Base-by-base conservation (phyloP, 176 grass and related monocot genomes). In the Carex kokanica region DNA sequence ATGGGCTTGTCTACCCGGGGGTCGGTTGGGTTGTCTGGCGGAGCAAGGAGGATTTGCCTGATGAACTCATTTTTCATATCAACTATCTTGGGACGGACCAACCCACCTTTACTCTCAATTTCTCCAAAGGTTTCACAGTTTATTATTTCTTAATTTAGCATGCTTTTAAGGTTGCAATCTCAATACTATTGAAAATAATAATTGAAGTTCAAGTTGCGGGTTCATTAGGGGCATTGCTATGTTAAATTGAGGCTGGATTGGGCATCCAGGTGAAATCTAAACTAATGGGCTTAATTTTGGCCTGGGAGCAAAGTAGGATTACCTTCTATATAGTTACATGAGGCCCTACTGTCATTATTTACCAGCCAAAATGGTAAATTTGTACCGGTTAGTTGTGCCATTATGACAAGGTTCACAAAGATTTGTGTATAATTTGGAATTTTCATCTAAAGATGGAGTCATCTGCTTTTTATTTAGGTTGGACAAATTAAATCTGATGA, bases 61-160 rank as follows among this genome's bases (percentile, higher is more conserved):
- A 96, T 17, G 90, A 96, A 31, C 93, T 96, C 62, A 90, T 96
- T 15, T 96, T 96, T 80, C 93, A 96, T 72, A 92, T 96, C 18
- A 96, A 96, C 56, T 95, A 95, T 85, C 88, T 95, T 14, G 93
- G 93, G 66, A 77, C 88, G 8, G 90, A 95, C 49, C 93, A 95
- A 67, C 93, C 93, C 31, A 95, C 90, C 0, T 95, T 95, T 78
- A 95, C 93, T 8, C 88, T 95, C 74, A 96, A 96, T 83, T 96
- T 96, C 85, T 96, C 93, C 53, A 96, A 96, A 79, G 93, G 93
- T 92, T 45, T 53, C 13, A 60, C 72, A 54, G 6, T 77, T 77
- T 8, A 54, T 8, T 77, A 53, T 53, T 52, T 75, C 21, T 75
- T 55, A 23, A 29, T 77, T 54, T 77, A 29, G 23, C 5, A 77